Evolutionary conservation across 2,329 filamentous ascomycete species (phyloP).

Genomic region (Cadophora luteo-olivacea): DNA sequence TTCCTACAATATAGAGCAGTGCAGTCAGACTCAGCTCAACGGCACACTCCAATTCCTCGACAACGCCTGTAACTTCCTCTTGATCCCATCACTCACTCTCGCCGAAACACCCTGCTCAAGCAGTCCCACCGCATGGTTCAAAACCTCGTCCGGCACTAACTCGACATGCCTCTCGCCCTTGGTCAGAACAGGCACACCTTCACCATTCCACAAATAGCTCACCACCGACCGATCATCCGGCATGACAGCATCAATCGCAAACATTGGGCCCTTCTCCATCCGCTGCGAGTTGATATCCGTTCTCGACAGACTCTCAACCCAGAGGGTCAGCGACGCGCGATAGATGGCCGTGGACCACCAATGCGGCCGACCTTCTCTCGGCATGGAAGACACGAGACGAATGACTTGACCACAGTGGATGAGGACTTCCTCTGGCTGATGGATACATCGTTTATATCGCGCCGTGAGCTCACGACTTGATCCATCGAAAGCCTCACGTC

Average conservation of each 20-base stretch:
- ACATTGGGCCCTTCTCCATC: slow-evolving; percentile 47
- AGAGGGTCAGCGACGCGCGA: slow-evolving; percentile 67
- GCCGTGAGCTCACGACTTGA: slow-evolving; percentile 56
- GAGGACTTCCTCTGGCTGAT: slow-evolving; percentile 66
- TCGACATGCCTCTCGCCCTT: slow-evolving; percentile 55
- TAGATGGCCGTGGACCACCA: slow-evolving; percentile 78
- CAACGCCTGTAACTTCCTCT: slow-evolving; percentile 56
- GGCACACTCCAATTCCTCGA: slow-evolving; percentile 41
- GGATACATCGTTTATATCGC: slow-evolving; percentile 68
- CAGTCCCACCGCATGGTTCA: slow-evolving; percentile 58
- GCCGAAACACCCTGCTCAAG: slow-evolving; percentile 59
- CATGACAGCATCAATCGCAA: slow-evolving; percentile 57
- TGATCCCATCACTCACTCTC: slow-evolving; percentile 60
- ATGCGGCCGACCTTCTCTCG: slow-evolving; percentile 63
- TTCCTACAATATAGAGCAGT: not conserved
- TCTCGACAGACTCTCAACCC: slow-evolving; percentile 64
- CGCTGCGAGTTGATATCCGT: slow-evolving; percentile 48
- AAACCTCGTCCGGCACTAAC: slow-evolving; percentile 49
- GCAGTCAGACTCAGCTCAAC: not conserved
- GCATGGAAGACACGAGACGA: slow-evolving; percentile 65
- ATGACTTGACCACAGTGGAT: slow-evolving; percentile 74
- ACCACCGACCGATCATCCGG: slow-evolving; percentile 58
- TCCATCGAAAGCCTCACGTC: slow-evolving; percentile 63
- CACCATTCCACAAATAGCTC: slow-evolving; percentile 58
- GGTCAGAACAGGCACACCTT: slow-evolving; percentile 58